Percentiles rank a stretch among this genome's conserved stretches.
Evolutionary conservation across 106 monocot genomes (phyloP).

Genomic region (Alisma plantagoaquatica): DNA sequence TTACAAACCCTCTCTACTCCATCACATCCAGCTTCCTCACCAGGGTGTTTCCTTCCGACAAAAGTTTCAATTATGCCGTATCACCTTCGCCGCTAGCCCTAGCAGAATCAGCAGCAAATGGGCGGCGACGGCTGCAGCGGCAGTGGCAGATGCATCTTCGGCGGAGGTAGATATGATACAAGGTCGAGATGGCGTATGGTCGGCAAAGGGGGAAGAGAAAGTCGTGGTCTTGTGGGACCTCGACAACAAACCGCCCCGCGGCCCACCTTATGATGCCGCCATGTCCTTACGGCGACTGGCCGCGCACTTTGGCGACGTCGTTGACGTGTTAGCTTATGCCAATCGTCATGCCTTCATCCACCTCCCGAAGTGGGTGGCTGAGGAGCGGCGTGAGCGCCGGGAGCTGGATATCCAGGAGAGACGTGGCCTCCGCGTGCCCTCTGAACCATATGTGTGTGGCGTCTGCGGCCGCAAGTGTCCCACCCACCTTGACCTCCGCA

Average conservation of each 20-base stretch:
- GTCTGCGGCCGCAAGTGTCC: slow-evolving; percentile 74
- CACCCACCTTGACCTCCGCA: slow-evolving; percentile 68
- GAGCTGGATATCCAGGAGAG: slow-evolving; percentile 51
- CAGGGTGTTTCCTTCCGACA: too few relatives aligned
- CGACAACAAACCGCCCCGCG: slow-evolving; percentile 95
- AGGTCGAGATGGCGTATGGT: slow-evolving; percentile 49
- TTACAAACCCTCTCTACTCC: too few relatives aligned
- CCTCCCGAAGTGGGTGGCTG: slow-evolving; percentile 69
- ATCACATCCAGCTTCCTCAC: too few relatives aligned
- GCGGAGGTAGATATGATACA: slow-evolving; percentile 67
- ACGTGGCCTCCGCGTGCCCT: slow-evolving; percentile 33
- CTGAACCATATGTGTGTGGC: slow-evolving; percentile 55
- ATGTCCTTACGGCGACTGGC: slow-evolving; percentile 50
- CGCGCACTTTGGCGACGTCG: slow-evolving; percentile 56
- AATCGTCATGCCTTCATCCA: slow-evolving; percentile 95
- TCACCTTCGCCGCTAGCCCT: neutral
- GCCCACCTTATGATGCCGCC: slow-evolving; percentile 71
- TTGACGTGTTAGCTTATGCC: slow-evolving; percentile 74
- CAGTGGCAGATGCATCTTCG: too few relatives aligned
- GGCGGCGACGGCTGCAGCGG: too few relatives aligned
- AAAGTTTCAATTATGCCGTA: too few relatives aligned
- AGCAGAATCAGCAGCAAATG: slow-evolving; percentile 1
- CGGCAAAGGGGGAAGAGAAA: slow-evolving; percentile 19
- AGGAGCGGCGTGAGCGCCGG: slow-evolving; percentile 54
- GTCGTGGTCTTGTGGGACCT: slow-evolving; percentile 96